Evolutionary conservation across 371 early-diverging fungal species (phyloP).

Genomic region (Mortierella sp.): DNA sequence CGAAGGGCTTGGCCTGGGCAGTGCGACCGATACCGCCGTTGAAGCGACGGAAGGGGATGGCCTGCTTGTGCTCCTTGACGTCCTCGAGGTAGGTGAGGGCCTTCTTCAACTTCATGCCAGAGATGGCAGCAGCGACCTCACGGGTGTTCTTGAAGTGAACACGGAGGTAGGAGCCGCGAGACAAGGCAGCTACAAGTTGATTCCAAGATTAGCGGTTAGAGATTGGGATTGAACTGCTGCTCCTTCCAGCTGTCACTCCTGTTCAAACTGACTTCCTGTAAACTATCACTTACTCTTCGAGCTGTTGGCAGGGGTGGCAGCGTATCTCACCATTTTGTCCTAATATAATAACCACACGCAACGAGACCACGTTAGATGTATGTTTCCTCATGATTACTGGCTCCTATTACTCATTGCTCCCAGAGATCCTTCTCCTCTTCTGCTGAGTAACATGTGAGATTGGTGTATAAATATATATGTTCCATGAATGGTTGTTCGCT

Average conservation of each 20-base stretch:
- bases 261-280: neutral
- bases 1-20: conserved; percentile 97
- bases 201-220: neutral
- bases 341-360: conserved; percentile 7
- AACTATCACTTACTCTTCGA: conserved; percentile 52
- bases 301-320: conserved; percentile 58
- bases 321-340: conserved; percentile 59
- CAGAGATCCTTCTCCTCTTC: no score
- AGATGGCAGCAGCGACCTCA: conserved; percentile 96
- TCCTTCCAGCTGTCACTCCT: neutral
- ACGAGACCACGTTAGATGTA: neutral
- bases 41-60: conserved; percentile 98
- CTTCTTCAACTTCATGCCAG: conserved; percentile 94
- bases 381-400: no score
- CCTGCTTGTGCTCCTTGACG: conserved; percentile 97
- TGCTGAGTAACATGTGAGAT: no score
- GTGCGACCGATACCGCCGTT: conserved; percentile 98
- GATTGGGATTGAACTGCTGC: neutral
- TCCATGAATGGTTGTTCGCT: neutral
- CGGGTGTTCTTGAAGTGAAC: conserved; percentile 99
- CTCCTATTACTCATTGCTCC: no score
- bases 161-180: conserved; percentile 96
- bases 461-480: no score
- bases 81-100: conserved; percentile 96
- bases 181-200: conserved; percentile 80